Percentiles rank a stretch among this genome's conserved stretches.
These are phyloP conservation scores for Chytriomyces hyalinus DNA, from an alignment of 192 early-diverging fungal genomes.

Conservation along the genomic window DNA sequence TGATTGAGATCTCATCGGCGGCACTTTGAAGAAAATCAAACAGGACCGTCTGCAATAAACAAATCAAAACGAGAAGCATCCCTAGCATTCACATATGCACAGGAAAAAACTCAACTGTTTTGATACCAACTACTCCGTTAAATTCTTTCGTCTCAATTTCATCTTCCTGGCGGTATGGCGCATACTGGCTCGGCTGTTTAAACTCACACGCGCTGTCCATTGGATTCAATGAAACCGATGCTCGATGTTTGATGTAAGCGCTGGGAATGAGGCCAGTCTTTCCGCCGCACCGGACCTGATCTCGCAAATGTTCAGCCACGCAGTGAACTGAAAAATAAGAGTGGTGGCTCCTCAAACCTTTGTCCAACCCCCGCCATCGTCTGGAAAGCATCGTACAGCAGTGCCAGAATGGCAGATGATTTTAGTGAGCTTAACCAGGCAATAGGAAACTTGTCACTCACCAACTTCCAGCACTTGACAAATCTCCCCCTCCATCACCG, in stretches of 20 bases:
- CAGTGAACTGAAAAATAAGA: neutral
- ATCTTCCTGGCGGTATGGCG: neutral
- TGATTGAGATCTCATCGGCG: conserved; percentile 62
- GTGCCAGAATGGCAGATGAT: neutral
- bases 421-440: neutral
- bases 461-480: conserved; percentile 31
- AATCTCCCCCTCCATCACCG: conserved; percentile 38
- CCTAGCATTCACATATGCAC: too few relatives aligned
- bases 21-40: conserved; percentile 66
- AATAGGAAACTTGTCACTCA: conserved; percentile 20
- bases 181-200: too few relatives aligned
- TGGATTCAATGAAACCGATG: neutral
- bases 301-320: neutral
- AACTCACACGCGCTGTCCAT: too few relatives aligned
- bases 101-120: conserved; percentile 21
- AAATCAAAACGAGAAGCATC: neutral
- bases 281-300: conserved; percentile 7
- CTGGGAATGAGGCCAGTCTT: conserved; percentile 41
- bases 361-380: conserved; percentile 52
- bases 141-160: neutral
- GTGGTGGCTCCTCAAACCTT: conserved; percentile 8
- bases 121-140: conserved; percentile 16
- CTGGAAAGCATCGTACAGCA: conserved; percentile 23
- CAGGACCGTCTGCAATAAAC: conserved; percentile 49
- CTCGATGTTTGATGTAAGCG: conserved; percentile 36